phyloP scores from a whole-genome alignment of 1,284 basidiomycete species.

The Phenoliferia sp. region DNA sequence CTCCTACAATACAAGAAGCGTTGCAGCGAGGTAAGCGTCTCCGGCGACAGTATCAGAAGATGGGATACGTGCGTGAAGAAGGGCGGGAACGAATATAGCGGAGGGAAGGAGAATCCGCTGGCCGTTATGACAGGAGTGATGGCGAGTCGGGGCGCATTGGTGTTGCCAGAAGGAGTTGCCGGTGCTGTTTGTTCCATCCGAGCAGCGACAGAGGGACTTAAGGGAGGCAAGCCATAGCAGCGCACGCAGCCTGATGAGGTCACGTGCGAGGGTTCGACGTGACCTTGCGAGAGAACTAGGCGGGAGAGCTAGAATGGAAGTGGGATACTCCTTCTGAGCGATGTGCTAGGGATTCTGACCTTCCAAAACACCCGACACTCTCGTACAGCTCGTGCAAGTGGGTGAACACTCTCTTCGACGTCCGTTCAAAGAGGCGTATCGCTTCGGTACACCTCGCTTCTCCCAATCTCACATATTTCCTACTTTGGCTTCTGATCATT shows the following conservation, averaged over 20 bases:
- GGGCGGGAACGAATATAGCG: slow-evolving; percentile 52
- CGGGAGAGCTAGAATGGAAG: no score
- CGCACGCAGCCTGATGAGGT: no score
- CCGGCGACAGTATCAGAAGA: neutral
- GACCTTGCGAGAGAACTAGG: no score
- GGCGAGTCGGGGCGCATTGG: slow-evolving; percentile 1
- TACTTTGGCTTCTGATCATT: neutral
- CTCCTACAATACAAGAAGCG: slow-evolving; percentile 35
- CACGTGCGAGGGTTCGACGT: no score
- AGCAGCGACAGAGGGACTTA: neutral
- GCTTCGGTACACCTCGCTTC: neutral
- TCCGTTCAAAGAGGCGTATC: no score
- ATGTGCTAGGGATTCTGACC: no score
- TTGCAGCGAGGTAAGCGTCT: no score
- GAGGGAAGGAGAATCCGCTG: slow-evolving; percentile 45
- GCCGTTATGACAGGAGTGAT: slow-evolving; percentile 16
- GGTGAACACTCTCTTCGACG: no score
- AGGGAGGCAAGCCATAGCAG: no score
- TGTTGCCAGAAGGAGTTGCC: neutral
- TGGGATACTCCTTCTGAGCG: no score
- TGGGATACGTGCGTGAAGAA: slow-evolving; percentile 48
- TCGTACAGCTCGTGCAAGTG: no score
- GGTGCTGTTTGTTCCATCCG: neutral
- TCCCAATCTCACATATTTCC: neutral
- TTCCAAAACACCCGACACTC: no score